Evolutionary conservation across 192 early-diverging fungal species (phyloP), one percentile per base, ranked within the genome.

Genomic region (Coemansia sp.): DNA sequence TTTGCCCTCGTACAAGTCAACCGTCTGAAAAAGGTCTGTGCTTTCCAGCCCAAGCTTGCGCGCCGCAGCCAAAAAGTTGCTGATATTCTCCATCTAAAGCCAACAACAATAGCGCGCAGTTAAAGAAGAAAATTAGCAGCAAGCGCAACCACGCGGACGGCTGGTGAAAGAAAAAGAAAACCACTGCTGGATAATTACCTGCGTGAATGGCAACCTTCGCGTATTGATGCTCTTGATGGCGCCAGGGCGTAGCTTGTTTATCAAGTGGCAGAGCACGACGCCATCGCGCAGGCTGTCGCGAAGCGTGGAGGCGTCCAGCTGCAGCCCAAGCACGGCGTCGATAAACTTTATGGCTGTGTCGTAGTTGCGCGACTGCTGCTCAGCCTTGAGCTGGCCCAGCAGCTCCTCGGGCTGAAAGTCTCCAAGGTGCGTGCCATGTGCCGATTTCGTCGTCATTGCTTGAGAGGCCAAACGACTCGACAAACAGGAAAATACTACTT

Each of bases 21-120:
- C 85, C 0, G 92, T 92, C 72, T 93, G 85, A 65, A 93, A 93
- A 66, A 92, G 75, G 64, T 92, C 89, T 16, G 86, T 82, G 60
- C 85, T 88, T 47, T 89, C 80, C 38, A 93, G 75, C 2, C 92
- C 92, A 43, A 93, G 85, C 80, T 88, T 77, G 47, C 73, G 86
- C 47, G 89, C 90, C 12, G 87, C 92, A 42, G 83, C 79, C 26
- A 93, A 67, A 72, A 92, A 93, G 68, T 89, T 88, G 66, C 79
- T 75, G 39, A 92, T 92, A 60, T 93, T 93, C 62, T 92, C 91
- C 90, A 94, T 93, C 92, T 92, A 83, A 61, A 20, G 43, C n/a
- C n/a, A n/a, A 42, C 43, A 68, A 50, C 39, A 41, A 56, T 47
- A 71, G 6, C 12, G 13, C 42, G 26, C 21, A 26, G 37, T 62